Conservation (phyloP, 768 basidiomycete species). For the Xanthoconium purpureum region DNA sequence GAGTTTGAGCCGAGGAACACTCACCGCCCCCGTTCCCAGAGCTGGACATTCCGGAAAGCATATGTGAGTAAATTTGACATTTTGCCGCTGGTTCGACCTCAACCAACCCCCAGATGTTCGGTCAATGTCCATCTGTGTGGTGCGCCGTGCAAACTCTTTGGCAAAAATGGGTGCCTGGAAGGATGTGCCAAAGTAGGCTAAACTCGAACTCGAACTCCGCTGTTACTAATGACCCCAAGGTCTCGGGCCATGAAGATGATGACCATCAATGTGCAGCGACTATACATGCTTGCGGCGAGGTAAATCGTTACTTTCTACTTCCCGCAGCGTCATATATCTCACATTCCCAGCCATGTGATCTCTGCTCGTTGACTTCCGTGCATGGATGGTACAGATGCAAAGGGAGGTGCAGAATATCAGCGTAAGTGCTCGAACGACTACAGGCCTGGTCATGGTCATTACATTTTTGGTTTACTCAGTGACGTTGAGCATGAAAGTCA, state of each 20-base stretch:
- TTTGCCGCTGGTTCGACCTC: neutral
- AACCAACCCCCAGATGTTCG: conserved; percentile 41
- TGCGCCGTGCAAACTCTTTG: no score
- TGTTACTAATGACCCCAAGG: neutral
- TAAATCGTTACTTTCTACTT: conserved; percentile 15
- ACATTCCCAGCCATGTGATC: conserved; percentile 39
- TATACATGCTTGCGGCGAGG: conserved; percentile 54
- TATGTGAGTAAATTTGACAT: conserved; percentile 39
- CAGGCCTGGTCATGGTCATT: neutral
- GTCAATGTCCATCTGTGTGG: conserved; percentile 21
- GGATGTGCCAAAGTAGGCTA: no score
- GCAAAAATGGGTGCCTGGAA: no score
- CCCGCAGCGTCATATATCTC: neutral
- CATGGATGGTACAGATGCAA: conserved; percentile 38
- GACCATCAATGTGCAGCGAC: no score
- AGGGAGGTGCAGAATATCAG: conserved; percentile 40
- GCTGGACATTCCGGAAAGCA: conserved; percentile 57
- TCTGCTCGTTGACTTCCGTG: conserved; percentile 27
- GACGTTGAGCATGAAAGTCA: conserved; percentile 39
- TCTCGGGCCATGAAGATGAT: no score
- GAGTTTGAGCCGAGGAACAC: neutral
- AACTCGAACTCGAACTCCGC: conserved; percentile 8
- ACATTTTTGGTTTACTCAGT: conserved; percentile 30
- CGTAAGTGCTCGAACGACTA: conserved; percentile 30
- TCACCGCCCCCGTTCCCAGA: conserved; percentile 25